Conservation (phyloP, 1,139 yeast genomes). For the Scheffersomyces lignicola region DNA sequence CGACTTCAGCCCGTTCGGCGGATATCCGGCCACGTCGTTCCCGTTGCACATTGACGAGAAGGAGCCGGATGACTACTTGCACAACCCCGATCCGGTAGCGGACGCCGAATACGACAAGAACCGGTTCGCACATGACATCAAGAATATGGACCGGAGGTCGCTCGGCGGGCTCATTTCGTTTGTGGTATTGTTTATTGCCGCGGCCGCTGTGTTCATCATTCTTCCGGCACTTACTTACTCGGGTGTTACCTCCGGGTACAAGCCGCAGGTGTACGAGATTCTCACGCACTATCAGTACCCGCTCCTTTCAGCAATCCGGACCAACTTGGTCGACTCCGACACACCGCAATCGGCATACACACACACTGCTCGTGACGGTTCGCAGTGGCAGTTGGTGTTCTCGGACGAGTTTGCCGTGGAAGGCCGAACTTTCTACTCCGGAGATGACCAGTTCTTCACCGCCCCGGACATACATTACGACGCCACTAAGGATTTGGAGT, state of each 20-base stretch:
- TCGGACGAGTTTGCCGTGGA: slow-evolving; percentile 83
- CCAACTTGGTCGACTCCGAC: slow-evolving; percentile 69
- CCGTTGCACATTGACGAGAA: slow-evolving; percentile 87
- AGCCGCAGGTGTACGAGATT: slow-evolving; percentile 39
- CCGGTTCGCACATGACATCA: slow-evolving; percentile 58
- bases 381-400: slow-evolving; percentile 67
- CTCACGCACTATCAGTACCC: slow-evolving; percentile 63
- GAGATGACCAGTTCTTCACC: slow-evolving; percentile 82
- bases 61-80: slow-evolving; percentile 89
- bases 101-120: slow-evolving; percentile 80
- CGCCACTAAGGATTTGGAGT: slow-evolving; percentile 80
- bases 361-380: slow-evolving; percentile 51
- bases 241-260: slow-evolving; percentile 47
- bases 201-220: slow-evolving; percentile 61
- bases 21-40: slow-evolving; percentile 88
- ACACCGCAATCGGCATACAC: slow-evolving; percentile 61
- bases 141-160: slow-evolving; percentile 59
- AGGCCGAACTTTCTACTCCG: slow-evolving; percentile 80
- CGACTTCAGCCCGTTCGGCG: slow-evolving; percentile 83
- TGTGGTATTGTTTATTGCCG: slow-evolving; percentile 53
- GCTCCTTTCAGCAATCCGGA: slow-evolving; percentile 59
- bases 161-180: slow-evolving; percentile 63
- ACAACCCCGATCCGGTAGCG: slow-evolving; percentile 88
- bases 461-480: slow-evolving; percentile 77
- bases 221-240: slow-evolving; percentile 78